phyloP scores from a whole-genome alignment of 192 early-diverging fungal species.

The Coemansia asiatica region DNA sequence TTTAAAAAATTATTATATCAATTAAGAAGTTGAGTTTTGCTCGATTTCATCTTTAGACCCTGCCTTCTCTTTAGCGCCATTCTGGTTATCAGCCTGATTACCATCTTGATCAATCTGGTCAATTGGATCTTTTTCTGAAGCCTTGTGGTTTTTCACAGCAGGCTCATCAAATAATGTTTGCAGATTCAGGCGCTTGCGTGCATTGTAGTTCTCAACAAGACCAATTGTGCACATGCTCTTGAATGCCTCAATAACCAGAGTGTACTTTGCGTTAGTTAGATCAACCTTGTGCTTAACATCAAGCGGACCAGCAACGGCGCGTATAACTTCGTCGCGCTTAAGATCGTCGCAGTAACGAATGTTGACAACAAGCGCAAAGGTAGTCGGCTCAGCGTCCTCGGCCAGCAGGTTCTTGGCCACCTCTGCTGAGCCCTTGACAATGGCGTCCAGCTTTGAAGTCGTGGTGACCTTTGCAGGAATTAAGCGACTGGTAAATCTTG shows the following conservation, averaged over 20 bases:
- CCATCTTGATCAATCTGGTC: not conserved
- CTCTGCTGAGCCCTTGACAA: conserved; percentile 35
- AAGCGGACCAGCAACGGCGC: conserved; percentile 49
- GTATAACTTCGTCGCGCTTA: conserved; percentile 50
- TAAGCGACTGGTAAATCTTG: conserved; percentile 44
- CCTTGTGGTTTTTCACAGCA: not conserved
- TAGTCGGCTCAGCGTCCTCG: conserved; percentile 50
- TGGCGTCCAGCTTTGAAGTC: conserved; percentile 48
- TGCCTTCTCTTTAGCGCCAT: not conserved
- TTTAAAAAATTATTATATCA: not conserved
- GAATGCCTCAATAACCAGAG: conserved; percentile 53
- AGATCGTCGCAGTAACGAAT: conserved; percentile 52
- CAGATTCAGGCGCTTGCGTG: conserved; percentile 41
- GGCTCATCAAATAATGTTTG: conserved; percentile 52
- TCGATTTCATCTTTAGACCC: not conserved
- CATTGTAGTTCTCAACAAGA: conserved; percentile 48
- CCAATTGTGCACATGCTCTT: conserved; percentile 53
- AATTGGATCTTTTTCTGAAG: not conserved
- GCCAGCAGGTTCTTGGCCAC: conserved; percentile 39
- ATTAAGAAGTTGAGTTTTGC: not conserved
- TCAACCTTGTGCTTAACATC: conserved; percentile 56
- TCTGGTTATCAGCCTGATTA: too few relatives aligned
- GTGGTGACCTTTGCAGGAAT: conserved; percentile 48
- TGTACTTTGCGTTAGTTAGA: conserved; percentile 48
- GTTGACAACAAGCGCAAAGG: conserved; percentile 53